These are phyloP conservation scores for Closterium sp. DNA, from an alignment of 139 green algal species.

Conservation along the genomic window DNA sequence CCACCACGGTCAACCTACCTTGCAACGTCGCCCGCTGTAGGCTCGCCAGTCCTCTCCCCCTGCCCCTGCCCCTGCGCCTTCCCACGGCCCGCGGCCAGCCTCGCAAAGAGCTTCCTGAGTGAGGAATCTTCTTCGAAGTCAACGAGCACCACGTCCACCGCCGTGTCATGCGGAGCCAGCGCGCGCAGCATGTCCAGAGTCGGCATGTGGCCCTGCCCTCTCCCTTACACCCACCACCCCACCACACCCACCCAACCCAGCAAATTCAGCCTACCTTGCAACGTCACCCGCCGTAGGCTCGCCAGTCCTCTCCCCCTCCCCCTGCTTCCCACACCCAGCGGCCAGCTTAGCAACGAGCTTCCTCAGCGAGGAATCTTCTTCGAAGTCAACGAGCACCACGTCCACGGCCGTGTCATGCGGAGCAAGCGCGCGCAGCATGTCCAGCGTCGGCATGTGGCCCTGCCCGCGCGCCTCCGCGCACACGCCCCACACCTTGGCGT, in stretches of 20 bases:
- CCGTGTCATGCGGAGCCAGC: background rate
- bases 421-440: background rate
- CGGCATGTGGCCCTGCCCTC: no score
- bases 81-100: no score
- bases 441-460: slow-evolving; percentile 9
- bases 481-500: background rate
- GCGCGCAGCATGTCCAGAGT: no score
- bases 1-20: background rate
- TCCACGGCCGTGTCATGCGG: background rate
- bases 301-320: background rate
- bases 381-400: background rate
- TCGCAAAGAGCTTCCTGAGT: background rate
- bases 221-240: no score
- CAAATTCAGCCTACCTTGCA: background rate
- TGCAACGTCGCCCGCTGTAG: background rate
- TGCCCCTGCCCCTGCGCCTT: background rate
- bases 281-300: background rate
- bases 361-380: background rate
- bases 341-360: background rate
- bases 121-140: background rate
- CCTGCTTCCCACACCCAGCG: background rate
- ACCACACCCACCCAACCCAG: background rate
- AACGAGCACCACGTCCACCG: background rate
- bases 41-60: background rate
- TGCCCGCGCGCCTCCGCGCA: background rate